Percentiles rank a stretch among this genome's conserved stretches.
phyloP scores from a whole-genome alignment of 805 yeast genomes.

The Komagataella kurtzmanii region DNA sequence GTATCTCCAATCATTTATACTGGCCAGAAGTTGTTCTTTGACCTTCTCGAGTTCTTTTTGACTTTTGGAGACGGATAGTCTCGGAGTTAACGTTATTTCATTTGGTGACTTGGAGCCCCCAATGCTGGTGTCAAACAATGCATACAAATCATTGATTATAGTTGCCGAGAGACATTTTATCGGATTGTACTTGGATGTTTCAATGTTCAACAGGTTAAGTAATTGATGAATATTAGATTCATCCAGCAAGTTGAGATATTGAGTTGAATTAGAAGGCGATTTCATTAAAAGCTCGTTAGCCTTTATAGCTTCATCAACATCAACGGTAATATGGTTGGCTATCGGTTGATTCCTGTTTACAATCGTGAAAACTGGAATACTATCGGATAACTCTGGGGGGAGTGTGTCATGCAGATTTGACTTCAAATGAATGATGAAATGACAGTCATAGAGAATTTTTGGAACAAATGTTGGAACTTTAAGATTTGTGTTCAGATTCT shows the following conservation, averaged over 20 bases:
- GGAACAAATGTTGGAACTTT: not conserved
- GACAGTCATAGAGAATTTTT: not conserved
- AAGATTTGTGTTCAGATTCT: not conserved
- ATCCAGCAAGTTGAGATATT: conserved; percentile 13
- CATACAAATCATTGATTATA: conserved; percentile 12
- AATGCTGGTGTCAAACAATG: not conserved
- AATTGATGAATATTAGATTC: conserved; percentile 14
- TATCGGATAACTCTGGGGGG: not conserved
- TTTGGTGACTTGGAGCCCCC: not conserved
- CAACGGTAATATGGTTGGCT: conserved; percentile 7
- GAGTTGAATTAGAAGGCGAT: conserved; percentile 12
- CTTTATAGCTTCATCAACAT: conserved; percentile 11
- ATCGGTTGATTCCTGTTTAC: not conserved
- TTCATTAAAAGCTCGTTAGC: conserved; percentile 16
- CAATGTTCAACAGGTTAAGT: conserved; percentile 13
- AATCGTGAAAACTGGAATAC: not conserved
- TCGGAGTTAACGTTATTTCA: not conserved
- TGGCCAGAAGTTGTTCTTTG: conserved; percentile 5
- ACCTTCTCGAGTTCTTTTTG: conserved; percentile 4
- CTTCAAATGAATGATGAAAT: not conserved
- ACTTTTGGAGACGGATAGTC: not conserved
- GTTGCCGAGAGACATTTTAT: conserved; percentile 11
- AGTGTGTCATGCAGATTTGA: not conserved
- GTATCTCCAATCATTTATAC: conserved; percentile 19
- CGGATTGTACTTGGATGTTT: conserved; percentile 17